Conservation (phyloP, 1,284 basidiomycete species). For the Ustilago cynodontis region DNA sequence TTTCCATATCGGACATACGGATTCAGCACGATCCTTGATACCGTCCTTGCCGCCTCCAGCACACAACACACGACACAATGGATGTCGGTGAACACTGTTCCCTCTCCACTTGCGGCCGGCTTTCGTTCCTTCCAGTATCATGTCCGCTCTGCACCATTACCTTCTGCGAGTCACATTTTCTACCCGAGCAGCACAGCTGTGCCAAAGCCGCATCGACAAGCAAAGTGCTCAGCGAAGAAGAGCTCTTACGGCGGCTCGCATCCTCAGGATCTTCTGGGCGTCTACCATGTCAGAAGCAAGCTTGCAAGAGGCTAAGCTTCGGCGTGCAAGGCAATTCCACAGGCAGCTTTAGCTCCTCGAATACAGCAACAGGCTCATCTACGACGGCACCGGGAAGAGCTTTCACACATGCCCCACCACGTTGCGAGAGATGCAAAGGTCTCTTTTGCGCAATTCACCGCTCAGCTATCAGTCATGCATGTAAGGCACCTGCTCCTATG, state of each 20-base stretch:
- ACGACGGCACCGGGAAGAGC: background rate
- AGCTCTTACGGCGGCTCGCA: slow-evolving; percentile 31
- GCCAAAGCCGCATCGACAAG: slow-evolving; percentile 30
- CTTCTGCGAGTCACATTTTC: slow-evolving; percentile 60
- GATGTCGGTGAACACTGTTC: slow-evolving; percentile 58
- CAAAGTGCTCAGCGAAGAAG: slow-evolving; percentile 43
- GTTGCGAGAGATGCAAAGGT: slow-evolving; percentile 58
- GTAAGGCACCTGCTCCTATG: slow-evolving; percentile 48
- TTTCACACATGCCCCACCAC: slow-evolving; percentile 37
- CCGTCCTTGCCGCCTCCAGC: background rate
- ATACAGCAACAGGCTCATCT: background rate
- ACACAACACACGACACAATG: slow-evolving; percentile 27
- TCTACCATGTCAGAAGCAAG: slow-evolving; percentile 58
- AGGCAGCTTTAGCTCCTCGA: background rate
- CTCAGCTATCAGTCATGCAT: slow-evolving; percentile 48
- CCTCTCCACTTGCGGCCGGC: slow-evolving; percentile 41
- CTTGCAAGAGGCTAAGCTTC: slow-evolving; percentile 59
- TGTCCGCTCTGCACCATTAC: slow-evolving; percentile 50
- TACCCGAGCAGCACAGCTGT: slow-evolving; percentile 56
- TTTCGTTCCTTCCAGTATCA: slow-evolving; percentile 59
- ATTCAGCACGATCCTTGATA: background rate
- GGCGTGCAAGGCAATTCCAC: slow-evolving; percentile 21
- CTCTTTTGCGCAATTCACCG: slow-evolving; percentile 58
- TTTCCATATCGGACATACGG: slow-evolving; percentile 2
- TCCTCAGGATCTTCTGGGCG: slow-evolving; percentile 28